phyloP scores from a whole-genome alignment of 2,329 filamentous ascomycete species.

The Zasmidium angulare region DNA sequence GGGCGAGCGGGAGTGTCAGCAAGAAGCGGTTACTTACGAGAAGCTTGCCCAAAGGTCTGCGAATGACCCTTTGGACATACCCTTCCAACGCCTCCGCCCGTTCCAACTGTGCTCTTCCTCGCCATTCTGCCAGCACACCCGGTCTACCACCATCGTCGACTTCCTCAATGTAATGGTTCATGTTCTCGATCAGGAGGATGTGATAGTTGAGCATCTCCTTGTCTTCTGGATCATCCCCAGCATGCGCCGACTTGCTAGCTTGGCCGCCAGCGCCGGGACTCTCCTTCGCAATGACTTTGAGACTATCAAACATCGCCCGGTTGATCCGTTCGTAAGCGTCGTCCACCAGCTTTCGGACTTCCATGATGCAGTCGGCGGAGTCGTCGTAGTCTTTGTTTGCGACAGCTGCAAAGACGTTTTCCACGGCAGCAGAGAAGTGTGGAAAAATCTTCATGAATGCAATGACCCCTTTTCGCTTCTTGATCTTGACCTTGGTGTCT shows the following conservation, averaged over 20 bases:
- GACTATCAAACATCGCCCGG: constrained; percentile 93
- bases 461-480: constrained; percentile 96
- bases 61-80: constrained; percentile 85
- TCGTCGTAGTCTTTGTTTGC: constrained; percentile 50
- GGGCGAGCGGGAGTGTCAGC: neutral
- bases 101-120: constrained; percentile 72
- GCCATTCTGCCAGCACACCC: constrained; percentile 79
- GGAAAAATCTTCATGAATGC: constrained; percentile 94
- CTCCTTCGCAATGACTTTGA: constrained; percentile 88
- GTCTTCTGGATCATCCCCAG: constrained; percentile 70
- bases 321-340: constrained; percentile 85
- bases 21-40: constrained; percentile 49
- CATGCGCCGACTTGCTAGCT: constrained; percentile 46
- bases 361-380: constrained; percentile 47
- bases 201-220: constrained; percentile 97
- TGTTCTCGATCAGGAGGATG: constrained; percentile 96
- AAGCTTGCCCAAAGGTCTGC: constrained; percentile 83
- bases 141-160: constrained; percentile 67
- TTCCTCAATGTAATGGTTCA: constrained; percentile 96
- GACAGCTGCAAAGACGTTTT: constrained; percentile 69
- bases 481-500: constrained; percentile 98
- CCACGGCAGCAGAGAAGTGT: constrained; percentile 75
- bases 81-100: constrained; percentile 82
- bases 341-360: constrained; percentile 76
- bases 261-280: constrained; percentile 54